Percentiles rank a stretch among this genome's conserved stretches.
phyloP scores from a whole-genome alignment of 306 rosid genomes.

The Senna tora region DNA sequence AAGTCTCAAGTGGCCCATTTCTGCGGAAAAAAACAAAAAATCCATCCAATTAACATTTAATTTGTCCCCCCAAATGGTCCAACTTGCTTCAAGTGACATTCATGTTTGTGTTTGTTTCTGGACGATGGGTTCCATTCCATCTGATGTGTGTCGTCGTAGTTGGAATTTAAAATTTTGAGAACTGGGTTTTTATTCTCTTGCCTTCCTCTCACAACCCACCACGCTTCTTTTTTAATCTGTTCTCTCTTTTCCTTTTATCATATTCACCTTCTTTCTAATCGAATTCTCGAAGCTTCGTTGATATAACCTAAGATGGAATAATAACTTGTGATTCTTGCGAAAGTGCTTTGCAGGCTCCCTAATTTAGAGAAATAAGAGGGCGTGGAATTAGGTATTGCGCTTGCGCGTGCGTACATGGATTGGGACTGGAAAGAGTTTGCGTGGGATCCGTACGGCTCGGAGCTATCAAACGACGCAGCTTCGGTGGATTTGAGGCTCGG shows the following conservation, averaged over 20 bases:
- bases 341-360: conserved; percentile 46
- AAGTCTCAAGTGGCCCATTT: background rate
- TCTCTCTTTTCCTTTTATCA: conserved; percentile 35
- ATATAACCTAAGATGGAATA: conserved; percentile 9
- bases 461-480: conserved; percentile 38
- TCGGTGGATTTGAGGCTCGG: conserved; percentile 54
- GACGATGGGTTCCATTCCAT: conserved; percentile 35
- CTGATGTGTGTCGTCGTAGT: conserved; percentile 38
- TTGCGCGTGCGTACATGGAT: conserved; percentile 63
- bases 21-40: conserved; percentile 35
- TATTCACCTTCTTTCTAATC: conserved; percentile 39
- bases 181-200: conserved; percentile 46
- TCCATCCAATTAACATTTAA: conserved; percentile 34
- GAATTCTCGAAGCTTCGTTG: conserved; percentile 37
- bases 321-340: conserved; percentile 45
- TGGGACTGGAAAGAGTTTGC: conserved; percentile 77
- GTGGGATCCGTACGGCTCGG: conserved; percentile 67
- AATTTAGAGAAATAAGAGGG: conserved; percentile 21
- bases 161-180: conserved; percentile 37
- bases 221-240: conserved; percentile 27
- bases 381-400: conserved; percentile 18
- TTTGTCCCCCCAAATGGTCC: conserved; percentile 31
- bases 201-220: conserved; percentile 43
- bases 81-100: conserved; percentile 46
- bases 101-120: conserved; percentile 34